Evolutionary conservation across 192 early-diverging fungal species (phyloP), one percentile per base, ranked within the genome.

Genomic region (Rhizoclosmatium sp.): DNA sequence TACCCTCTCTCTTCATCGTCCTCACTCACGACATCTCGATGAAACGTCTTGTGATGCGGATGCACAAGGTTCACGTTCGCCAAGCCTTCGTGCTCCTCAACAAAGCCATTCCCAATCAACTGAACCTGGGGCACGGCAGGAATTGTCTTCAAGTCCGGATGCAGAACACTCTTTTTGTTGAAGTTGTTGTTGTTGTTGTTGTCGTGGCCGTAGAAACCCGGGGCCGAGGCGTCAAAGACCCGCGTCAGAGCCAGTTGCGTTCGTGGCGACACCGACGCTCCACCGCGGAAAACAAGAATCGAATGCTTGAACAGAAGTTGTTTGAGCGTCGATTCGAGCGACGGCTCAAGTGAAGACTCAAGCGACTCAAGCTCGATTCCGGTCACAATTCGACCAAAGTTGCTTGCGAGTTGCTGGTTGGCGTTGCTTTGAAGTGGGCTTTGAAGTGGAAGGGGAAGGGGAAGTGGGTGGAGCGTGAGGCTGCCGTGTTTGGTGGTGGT

Each of bases 1-100:
- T 62, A n/a, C 5, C 72, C 72, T 3, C 54, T 49, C 58, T 60
- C 72, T 23, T 65, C 62, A 62, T 75, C 72, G 41, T 59, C 72
- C 21, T 62, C 41, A 23, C 31, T 42, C 56, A 75, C 72, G 9
- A 39, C 31, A 7, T 9, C 40, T 7, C 44, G 19, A 46, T 75
- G 72, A 40, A 75, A 75, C n/a, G 72, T 75, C 45, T 64, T 60
- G 60, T 75, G 72, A 45, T 75, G 72, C 39, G 72, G 72, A 48
- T 75, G 72, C 16, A 16, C 16, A 5, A 75, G 60, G 42, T 44
- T 40, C 9, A 48, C 47, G 46, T 64, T 44, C 19, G 7, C 48
- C 59, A 75, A 45, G 7, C 72, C 72, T n/a, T 59, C 58, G 45
- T 75, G 72, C 59, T 59, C 56, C 21, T 21, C 45, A 9, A 75